phyloP scores from a whole-genome alignment of 2,329 filamentous ascomycete species.

The Eurotiales sp. region DNA sequence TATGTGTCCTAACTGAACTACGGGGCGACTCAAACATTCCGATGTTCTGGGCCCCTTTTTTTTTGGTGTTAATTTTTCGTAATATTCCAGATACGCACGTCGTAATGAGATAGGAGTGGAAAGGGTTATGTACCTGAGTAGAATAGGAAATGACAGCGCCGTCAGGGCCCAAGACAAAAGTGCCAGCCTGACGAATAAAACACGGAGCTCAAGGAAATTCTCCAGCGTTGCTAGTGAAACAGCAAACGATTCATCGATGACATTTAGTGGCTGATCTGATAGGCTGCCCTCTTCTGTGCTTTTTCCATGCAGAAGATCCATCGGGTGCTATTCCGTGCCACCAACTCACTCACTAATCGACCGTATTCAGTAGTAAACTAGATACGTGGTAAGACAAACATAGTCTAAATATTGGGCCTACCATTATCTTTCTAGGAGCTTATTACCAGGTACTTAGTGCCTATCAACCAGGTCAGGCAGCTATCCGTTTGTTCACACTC shows the following conservation, averaged over 20 bases:
- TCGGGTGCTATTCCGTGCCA: neutral
- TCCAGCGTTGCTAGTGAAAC: neutral
- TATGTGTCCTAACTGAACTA: too few species aligned
- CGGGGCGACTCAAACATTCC: neutral
- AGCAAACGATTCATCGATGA: neutral
- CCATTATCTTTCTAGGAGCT: too few species aligned
- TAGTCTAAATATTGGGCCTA: too few species aligned
- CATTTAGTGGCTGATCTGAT: conserved; percentile 2
- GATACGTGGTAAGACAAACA: too few species aligned
- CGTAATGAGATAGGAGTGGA: neutral
- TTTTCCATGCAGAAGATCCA: conserved; percentile 11
- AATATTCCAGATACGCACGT: too few species aligned
- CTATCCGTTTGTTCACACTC: neutral
- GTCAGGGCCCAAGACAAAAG: neutral
- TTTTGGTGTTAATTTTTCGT: too few species aligned
- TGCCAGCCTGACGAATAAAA: neutral
- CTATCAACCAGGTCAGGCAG: neutral
- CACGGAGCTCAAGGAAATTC: too few species aligned
- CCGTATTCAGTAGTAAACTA: neutral
- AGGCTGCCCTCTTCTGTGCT: conserved; percentile 12
- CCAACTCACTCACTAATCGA: neutral
- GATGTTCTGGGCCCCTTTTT: conserved; percentile 4
- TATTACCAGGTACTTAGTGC: too few species aligned
- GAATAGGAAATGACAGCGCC: conserved; percentile 8
- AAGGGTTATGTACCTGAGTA: neutral